Percentiles rank a stretch among this genome's conserved stretches.
Conservation (phyloP, 768 basidiomycete species). For the Mycena indigotica region DNA sequence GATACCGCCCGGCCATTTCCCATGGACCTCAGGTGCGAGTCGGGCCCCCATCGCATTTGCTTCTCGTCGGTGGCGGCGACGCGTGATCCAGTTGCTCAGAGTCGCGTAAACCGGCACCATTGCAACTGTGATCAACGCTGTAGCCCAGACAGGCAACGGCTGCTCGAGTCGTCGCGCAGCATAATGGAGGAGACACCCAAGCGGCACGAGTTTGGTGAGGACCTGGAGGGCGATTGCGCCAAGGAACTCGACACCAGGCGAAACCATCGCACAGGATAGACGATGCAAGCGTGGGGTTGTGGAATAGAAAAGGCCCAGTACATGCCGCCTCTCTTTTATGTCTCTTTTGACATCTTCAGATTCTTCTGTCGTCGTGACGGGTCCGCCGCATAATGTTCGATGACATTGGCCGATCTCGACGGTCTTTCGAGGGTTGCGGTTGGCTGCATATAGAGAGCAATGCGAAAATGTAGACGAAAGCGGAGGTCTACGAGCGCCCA, state of each 20-base stretch:
- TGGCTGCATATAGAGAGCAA: too few relatives aligned
- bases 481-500: too few relatives aligned
- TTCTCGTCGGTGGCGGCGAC: constrained; percentile 9
- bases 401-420: too few relatives aligned
- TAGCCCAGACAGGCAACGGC: constrained; percentile 4
- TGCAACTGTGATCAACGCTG: constrained; percentile 1
- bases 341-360: too few relatives aligned
- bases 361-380: too few relatives aligned
- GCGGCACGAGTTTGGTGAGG: constrained; percentile 6
- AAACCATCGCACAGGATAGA: too few relatives aligned
- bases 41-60: constrained; percentile 29
- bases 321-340: too few relatives aligned
- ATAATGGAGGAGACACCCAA: constrained; percentile 11
- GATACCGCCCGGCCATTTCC: constrained; percentile 28
- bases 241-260: constrained; percentile 14
- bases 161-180: neutral
- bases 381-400: too few relatives aligned
- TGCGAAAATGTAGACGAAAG: too few relatives aligned
- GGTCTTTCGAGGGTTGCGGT: too few relatives aligned
- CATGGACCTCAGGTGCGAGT: constrained; percentile 20
- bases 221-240: constrained; percentile 1
- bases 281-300: too few relatives aligned
- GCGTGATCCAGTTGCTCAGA: neutral
- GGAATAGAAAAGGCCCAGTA: too few relatives aligned
- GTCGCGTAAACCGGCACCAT: constrained; percentile 14